Evolutionary conservation across 2,329 filamentous ascomycete species (phyloP), one percentile per base, ranked within the genome.

Genomic region (Diaporthe aspalathi): DNA sequence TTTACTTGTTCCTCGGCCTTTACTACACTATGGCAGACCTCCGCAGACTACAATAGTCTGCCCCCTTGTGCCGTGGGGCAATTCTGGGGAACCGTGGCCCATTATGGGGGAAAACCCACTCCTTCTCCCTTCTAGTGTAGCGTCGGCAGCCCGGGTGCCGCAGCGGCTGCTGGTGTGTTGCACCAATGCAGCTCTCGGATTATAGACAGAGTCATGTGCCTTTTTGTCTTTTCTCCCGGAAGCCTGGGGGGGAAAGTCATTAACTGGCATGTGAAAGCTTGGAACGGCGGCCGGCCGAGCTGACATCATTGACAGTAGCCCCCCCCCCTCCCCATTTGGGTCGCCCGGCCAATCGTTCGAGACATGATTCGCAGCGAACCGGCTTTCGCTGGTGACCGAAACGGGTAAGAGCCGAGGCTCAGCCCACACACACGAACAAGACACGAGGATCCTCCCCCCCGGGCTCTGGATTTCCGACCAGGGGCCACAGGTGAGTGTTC

Each of bases 241-340:
- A 57, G 52, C 16, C n/a, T n/a, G n/a, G n/a, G n/a, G n/a, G n/a
- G n/a, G n/a, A n/a, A n/a, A n/a, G n/a, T n/a, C n/a, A 32, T 32
- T n/a, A 38, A 43, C n/a, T 73, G 68, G 57, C 72, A 73, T 73
- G 72, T 73, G 72, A 73, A 45, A 57, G 54, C 70, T 27, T n/a
- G 50, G 24, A 27, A 38, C 6, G 35, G 8, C 16, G 56, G 38
- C 5, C 5, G 22, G 29, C 6, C 12, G 17, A 53, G 65, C 69
- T 73, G 72, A 73, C 71, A 70, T 73, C 72, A 73, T 69, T 16
- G 50, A 50, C 60, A 68, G 9, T n/a, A n/a, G n/a, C n/a, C n/a
- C n/a, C n/a, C n/a, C n/a, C n/a, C n/a, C n/a, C n/a, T n/a, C n/a
- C n/a, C 60, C 60, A 5, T 43, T 22, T 63, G 60, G 43, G 17